Evolutionary conservation across 371 early-diverging fungal genomes (phyloP), one percentile per base, ranked within the genome.

Genomic region (Sporodiniella umbellata): DNA sequence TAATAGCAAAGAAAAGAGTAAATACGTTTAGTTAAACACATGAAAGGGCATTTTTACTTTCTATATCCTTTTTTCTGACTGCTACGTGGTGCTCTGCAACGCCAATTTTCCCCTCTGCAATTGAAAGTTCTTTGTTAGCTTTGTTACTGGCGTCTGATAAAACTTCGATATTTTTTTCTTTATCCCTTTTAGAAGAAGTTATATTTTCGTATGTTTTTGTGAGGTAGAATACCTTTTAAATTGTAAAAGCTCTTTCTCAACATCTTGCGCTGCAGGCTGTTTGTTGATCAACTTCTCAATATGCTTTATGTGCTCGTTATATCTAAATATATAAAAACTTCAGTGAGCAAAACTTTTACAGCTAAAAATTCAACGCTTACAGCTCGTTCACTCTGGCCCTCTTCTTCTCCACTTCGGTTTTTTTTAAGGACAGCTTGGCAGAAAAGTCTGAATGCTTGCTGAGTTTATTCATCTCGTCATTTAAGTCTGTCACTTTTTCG

Each of bases 381-480:
- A 72, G 17, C 11, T 47, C 31, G 2, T 63, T 61, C 15, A 71
- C 31, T 2, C 43, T 55, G 1, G 65, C 53, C 14, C 56, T 38
- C 50, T 77, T 79, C 7, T 58, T 31, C 23, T 79, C 70, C 15
- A 58, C 54, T 6, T 86, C 85, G 0, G 53, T 28, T 15, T 58
- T 67, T 42, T 80, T 80, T 24, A 86, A 43, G 0, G 72, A 65
- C 25, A 88, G 59, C 26, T 74, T 69, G 0, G 88, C 87, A 0
- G 82, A 66, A 0, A 76, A 75, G 46, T 87, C 85, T 0, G 77
- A 62, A 53, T 80, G 78, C 45, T 63, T 64, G 56, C 69, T 85
- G 47, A 82, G 52, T 11, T 53, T 25, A 23, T 70, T 50, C 23
- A 83, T 71, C 56, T 84, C 84, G 0, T 80, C 77, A 19, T 61